A percentile compares a stretch with the other conserved stretches of the same genome.
Conservation (phyloP, 371 early-diverging fungal species). For the Lichtheimia ornata region DNA sequence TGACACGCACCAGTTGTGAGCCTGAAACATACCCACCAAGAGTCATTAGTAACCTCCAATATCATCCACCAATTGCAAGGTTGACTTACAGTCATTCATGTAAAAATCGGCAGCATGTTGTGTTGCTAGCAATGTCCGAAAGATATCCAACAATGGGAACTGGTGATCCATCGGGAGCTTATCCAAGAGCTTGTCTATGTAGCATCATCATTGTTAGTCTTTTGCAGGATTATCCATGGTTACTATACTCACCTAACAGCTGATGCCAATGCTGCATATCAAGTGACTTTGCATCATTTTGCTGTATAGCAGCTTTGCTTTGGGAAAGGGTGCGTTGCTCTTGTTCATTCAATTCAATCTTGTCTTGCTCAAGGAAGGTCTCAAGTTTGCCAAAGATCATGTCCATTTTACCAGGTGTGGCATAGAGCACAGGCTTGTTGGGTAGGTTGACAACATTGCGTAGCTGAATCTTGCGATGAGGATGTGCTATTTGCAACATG, state of each 20-base stretch:
- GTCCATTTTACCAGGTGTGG: constrained; percentile 54
- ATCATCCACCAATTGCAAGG: neutral
- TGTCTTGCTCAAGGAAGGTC: constrained; percentile 33
- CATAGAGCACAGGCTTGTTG: constrained; percentile 59
- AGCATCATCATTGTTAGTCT: neutral
- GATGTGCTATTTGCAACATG: constrained; percentile 51
- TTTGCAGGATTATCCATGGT: neutral
- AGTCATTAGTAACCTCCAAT: neutral
- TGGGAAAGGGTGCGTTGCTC: constrained; percentile 25
- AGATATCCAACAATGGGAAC: constrained; percentile 70
- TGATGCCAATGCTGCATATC: neutral
- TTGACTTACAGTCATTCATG: constrained; percentile 42
- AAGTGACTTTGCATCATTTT: neutral
- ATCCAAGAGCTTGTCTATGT: constrained; percentile 31
- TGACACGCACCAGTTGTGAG: constrained; percentile 16
- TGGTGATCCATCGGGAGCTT: constrained; percentile 50
- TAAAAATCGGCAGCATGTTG: constrained; percentile 45
- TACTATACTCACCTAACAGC: neutral
- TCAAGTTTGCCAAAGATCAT: constrained; percentile 60
- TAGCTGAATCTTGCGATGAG: constrained; percentile 54
- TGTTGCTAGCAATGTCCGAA: constrained; percentile 56
- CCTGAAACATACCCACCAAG: neutral
- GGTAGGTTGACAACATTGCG: constrained; percentile 38
- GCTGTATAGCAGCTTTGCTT: constrained; percentile 17
- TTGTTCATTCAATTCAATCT: constrained; percentile 21